Evolutionary conservation across 345 rosid species (phyloP).

Genomic region (Microcos paniculata): DNA sequence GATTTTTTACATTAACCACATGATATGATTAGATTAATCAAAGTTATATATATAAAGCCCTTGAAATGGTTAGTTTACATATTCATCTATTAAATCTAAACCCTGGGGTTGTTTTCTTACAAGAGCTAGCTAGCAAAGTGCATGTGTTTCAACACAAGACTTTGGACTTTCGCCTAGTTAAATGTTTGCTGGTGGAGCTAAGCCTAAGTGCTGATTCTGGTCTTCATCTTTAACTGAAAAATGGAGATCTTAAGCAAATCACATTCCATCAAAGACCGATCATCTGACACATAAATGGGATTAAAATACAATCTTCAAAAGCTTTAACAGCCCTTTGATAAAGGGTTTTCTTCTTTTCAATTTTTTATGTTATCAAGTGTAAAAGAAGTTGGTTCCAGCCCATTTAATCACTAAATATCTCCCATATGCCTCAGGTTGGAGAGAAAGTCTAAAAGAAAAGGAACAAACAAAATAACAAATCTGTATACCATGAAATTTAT

Average conservation of each 20-base stretch:
- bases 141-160: too few relatives aligned
- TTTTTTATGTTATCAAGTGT: background rate
- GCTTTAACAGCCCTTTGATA: background rate
- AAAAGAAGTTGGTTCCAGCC: conserved; percentile 1
- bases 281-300: background rate
- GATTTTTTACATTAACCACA: too few relatives aligned
- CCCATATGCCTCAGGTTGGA: background rate
- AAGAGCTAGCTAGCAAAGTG: too few relatives aligned
- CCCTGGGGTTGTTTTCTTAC: too few relatives aligned
- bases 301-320: background rate
- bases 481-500: background rate
- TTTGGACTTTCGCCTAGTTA: background rate
- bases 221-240: background rate
- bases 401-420: background rate
- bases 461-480: background rate
- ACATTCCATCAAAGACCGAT: background rate
- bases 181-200: background rate
- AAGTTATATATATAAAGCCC: background rate
- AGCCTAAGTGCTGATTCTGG: background rate
- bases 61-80: background rate
- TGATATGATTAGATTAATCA: too few relatives aligned
- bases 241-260: background rate
- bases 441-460: background rate
- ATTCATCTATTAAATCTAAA: background rate
- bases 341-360: background rate